phyloP scores from a whole-genome alignment of 2,329 filamentous ascomycete genomes.

The Diaporthe nobilis region DNA sequence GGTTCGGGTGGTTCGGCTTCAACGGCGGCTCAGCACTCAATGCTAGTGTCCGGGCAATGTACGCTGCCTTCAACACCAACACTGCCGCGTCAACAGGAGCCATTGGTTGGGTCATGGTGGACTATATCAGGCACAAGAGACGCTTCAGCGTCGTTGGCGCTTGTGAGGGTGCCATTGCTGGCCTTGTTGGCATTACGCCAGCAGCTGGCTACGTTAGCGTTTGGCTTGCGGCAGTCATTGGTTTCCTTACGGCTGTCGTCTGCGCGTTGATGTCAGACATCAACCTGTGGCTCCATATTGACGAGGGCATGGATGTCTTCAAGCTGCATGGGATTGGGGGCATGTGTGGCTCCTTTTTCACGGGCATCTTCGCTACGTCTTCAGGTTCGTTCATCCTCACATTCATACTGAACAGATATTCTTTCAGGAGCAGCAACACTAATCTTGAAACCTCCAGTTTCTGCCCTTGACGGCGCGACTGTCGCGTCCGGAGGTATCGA shows the following conservation, averaged over 20 bases:
- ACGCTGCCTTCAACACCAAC: constrained; percentile 72
- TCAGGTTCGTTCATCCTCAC: constrained; percentile 42
- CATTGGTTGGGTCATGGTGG: constrained; percentile 67
- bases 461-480: constrained; percentile 65
- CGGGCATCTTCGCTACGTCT: constrained; percentile 68
- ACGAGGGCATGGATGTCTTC: constrained; percentile 73
- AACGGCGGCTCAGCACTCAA: constrained; percentile 67
- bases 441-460: constrained; percentile 52
- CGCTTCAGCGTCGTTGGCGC: constrained; percentile 67
- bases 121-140: constrained; percentile 61
- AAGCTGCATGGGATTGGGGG: constrained; percentile 73
- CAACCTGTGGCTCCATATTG: constrained; percentile 67
- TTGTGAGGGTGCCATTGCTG: constrained; percentile 68
- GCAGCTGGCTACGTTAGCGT: constrained; percentile 69
- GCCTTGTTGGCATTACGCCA: constrained; percentile 71
- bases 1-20: constrained; percentile 73
- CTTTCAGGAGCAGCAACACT: neutral
- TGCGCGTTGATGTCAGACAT: constrained; percentile 63
- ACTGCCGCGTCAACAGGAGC: constrained; percentile 68
- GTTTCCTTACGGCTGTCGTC: constrained; percentile 62
- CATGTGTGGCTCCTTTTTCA: constrained; percentile 68
- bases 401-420: neutral
- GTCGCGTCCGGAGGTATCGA: constrained; percentile 61
- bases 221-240: constrained; percentile 65
- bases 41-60: constrained; percentile 65